Percentiles rank a stretch among this genome's conserved stretches.
Conservation (phyloP, 345 rosid genomes). For the Citrus glauca region DNA sequence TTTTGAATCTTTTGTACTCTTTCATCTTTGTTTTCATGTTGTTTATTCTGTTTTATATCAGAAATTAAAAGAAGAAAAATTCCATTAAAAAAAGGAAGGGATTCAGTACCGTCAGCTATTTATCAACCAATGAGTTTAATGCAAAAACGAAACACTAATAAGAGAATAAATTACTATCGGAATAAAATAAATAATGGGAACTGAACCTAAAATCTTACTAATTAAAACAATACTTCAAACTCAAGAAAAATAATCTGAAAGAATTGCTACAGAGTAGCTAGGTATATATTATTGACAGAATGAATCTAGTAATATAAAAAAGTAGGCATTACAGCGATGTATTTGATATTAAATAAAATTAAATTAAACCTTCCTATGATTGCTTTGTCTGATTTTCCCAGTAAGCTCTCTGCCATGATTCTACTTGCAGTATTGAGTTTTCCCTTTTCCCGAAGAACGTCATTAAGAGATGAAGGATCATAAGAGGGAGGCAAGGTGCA, state of each 20-base stretch:
- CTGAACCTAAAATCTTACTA: neutral
- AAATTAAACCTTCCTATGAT: constrained; percentile 8
- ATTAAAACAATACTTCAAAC: neutral
- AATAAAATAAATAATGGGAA: neutral
- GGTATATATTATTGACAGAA: neutral
- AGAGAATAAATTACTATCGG: too few relatives aligned
- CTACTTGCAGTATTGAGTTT: constrained; percentile 26
- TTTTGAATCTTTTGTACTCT: neutral
- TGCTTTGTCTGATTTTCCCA: constrained; percentile 39
- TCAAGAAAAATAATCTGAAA: neutral
- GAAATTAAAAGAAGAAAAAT: too few relatives aligned
- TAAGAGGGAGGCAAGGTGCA: constrained; percentile 62
- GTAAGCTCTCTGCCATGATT: constrained; percentile 43
- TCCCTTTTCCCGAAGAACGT: constrained; percentile 27
- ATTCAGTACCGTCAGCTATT: too few relatives aligned
- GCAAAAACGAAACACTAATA: too few relatives aligned
- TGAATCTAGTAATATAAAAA: neutral
- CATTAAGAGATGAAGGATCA: constrained; percentile 43
- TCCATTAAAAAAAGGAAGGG: too few relatives aligned
- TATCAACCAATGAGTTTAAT: too few relatives aligned
- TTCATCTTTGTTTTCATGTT: neutral
- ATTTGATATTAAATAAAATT: too few relatives aligned
- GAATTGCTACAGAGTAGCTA: neutral
- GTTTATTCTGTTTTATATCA: too few relatives aligned
- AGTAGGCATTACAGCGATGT: neutral